Evolutionary conservation across 169 alveolate genomes (phyloP).

Genomic region (Plasmodium falciparum): DNA sequence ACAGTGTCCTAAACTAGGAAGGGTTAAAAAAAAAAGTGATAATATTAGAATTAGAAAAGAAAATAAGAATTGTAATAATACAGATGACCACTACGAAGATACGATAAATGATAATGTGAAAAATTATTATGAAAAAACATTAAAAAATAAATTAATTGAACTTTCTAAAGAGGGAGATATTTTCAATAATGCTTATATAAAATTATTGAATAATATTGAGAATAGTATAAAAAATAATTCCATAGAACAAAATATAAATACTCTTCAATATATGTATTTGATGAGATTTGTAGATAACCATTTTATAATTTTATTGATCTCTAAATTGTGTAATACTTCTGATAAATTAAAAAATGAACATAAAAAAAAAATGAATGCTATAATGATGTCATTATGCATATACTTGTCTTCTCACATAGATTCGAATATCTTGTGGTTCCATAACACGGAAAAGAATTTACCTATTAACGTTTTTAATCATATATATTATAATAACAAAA

Average conservation of each 20-base stretch:
- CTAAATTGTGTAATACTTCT: slow-evolving; percentile 61
- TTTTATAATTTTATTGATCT: slow-evolving; percentile 29
- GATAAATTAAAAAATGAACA: slow-evolving; percentile 66
- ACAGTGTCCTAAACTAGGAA: neutral
- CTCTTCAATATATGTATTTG: slow-evolving; percentile 46
- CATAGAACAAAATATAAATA: slow-evolving; percentile 49
- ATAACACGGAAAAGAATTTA: neutral
- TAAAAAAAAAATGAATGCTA: slow-evolving; percentile 57
- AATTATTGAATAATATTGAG: slow-evolving; percentile 54
- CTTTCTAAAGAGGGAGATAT: slow-evolving; percentile 48
- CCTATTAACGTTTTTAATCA: slow-evolving; percentile 52
- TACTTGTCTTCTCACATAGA: slow-evolving; percentile 43
- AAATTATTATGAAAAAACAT: neutral
- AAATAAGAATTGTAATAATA: neutral
- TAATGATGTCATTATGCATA: slow-evolving; percentile 22
- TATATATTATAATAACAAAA: slow-evolving; percentile 54
- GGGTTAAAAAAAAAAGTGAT: neutral
- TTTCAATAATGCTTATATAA: slow-evolving; percentile 65
- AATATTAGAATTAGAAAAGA: neutral
- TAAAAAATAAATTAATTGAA: slow-evolving; percentile 24
- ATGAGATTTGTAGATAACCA: slow-evolving; percentile 61
- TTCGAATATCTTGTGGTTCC: slow-evolving; percentile 2
- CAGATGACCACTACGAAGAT: neutral
- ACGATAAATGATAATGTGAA: neutral
- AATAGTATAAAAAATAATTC: slow-evolving; percentile 50